A percentile compares a stretch with the other conserved stretches of the same genome.
phyloP scores from a whole-genome alignment of 345 rosid species.

The Eutrema yunnanense region DNA sequence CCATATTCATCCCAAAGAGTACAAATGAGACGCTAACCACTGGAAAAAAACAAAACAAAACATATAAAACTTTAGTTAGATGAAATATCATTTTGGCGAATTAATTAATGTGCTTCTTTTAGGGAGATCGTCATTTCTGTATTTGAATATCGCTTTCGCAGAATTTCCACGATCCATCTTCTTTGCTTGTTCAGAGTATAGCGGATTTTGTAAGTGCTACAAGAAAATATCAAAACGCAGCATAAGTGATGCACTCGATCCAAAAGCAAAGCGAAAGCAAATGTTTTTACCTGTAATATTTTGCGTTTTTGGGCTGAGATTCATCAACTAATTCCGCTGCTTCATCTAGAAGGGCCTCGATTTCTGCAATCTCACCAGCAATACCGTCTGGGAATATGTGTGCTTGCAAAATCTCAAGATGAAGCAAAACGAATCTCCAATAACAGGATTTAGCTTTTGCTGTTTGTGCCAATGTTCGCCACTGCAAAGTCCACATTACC shows the following conservation, averaged over 20 bases:
- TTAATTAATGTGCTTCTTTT: neutral
- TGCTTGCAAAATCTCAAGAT: conserved; percentile 63
- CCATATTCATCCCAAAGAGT: too few relatives aligned
- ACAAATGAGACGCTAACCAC: too few relatives aligned
- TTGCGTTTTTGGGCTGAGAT: conserved; percentile 62
- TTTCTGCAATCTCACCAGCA: conserved; percentile 64
- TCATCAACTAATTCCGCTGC: conserved; percentile 96
- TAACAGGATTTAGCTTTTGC: conserved; percentile 69
- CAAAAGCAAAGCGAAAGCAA: neutral
- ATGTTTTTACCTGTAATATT: conserved; percentile 69
- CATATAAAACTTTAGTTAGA: neutral
- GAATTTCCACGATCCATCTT: conserved; percentile 83
- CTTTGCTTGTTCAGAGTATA: conserved; percentile 70
- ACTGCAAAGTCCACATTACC: conserved; percentile 41
- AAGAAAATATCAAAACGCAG: neutral
- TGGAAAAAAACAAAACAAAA: too few relatives aligned
- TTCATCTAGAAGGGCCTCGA: conserved; percentile 80
- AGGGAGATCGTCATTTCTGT: conserved; percentile 36
- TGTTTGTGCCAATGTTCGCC: conserved; percentile 77
- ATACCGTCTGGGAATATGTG: conserved; percentile 47
- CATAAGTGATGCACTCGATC: neutral
- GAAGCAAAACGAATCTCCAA: conserved; percentile 92
- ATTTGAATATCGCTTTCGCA: conserved; percentile 59
- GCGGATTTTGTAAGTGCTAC: conserved; percentile 68
- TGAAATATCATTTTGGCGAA: neutral